Base-by-base conservation (phyloP, 768 basidiomycete genomes). In the Lactarius akahatsu region DNA sequence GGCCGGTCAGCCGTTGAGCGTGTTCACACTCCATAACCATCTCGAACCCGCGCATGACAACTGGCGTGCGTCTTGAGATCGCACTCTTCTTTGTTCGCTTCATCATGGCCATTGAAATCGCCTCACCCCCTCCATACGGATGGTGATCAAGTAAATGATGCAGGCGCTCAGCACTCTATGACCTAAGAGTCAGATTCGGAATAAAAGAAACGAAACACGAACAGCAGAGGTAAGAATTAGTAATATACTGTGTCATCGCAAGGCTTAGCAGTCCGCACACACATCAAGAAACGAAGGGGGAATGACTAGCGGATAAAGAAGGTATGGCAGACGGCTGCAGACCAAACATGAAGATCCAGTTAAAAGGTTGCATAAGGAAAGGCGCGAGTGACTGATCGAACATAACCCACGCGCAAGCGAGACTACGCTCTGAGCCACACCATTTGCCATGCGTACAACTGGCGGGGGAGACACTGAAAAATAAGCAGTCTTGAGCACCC, bases 391-490 rank as follows among this genome's bases (percentile, higher is more conserved):
- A 32, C 86, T 74, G 26, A 23, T 30, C 61, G 10, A 73, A 93
- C 92, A 74, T 88, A 93, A 73, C 78, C 95, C 97, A 47, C 96
- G 85, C 4, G 96, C 93, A 32, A 96, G 86, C 69, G 93, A 95
- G 69, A 96, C 96, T 40, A 94, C 90, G 73, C 93, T 95, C 77
- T 99, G 97, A 0, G 95, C 97, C 26, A 96, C 86, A 20, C 96
- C 97, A 73, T 98, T 99, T 11, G 96, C 93, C 66, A 93, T 86
- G 8, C 94, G 92, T 47, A 98, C 86, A 8, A 93, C 87, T 47
- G 83, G 82, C 1, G 95, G 94, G 2, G 96, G 95, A 0, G 95
- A 93, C 91, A 96, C 92, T 94, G 66, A 57, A 64, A 57, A 64
- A 56, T 65, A 57, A 64, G 70, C 50, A 6, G 55, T 28, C 26